A percentile compares a stretch with the other conserved stretches of the same genome.
Evolutionary conservation across 2,329 filamentous ascomycete genomes (phyloP).

Genomic region (Penicillium verrucosum): DNA sequence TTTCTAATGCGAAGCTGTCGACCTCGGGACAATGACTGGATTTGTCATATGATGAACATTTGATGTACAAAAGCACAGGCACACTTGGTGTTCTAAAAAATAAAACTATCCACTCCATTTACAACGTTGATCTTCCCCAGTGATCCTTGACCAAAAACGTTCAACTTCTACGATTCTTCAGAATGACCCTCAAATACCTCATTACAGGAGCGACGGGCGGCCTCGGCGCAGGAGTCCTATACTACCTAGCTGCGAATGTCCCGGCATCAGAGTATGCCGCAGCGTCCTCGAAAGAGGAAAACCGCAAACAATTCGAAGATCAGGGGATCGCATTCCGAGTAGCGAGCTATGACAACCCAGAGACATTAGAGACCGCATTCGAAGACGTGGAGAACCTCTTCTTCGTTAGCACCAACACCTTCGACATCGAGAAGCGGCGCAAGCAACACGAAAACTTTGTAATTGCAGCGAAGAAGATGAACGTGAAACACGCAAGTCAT

Average conservation of each 20-base stretch:
- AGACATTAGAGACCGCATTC: conserved; percentile 50
- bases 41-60: background rate
- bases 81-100: background rate
- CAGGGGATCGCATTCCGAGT: conserved; percentile 50
- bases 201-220: conserved; percentile 40
- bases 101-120: background rate
- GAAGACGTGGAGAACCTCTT: conserved; percentile 53
- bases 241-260: conserved; percentile 34
- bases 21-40: too few relatives aligned
- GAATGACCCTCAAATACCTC: conserved; percentile 38
- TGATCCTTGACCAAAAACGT: background rate
- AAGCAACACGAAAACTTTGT: conserved; percentile 52
- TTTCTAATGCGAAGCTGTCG: background rate
- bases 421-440: conserved; percentile 47
- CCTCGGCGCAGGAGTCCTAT: conserved; percentile 34
- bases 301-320: conserved; percentile 37
- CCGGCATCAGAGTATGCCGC: conserved; percentile 49
- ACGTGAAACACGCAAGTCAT: conserved; percentile 49
- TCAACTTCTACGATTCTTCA: background rate
- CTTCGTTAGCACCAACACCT: conserved; percentile 55
- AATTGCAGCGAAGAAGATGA: conserved; percentile 51
- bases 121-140: background rate
- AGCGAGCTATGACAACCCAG: conserved; percentile 51
- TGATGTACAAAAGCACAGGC: background rate
- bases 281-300: conserved; percentile 48